A percentile compares a stretch with the other conserved stretches of the same genome.
phyloP scores from a whole-genome alignment of 2,329 filamentous ascomycete species.

The Shiraia sp. region DNA sequence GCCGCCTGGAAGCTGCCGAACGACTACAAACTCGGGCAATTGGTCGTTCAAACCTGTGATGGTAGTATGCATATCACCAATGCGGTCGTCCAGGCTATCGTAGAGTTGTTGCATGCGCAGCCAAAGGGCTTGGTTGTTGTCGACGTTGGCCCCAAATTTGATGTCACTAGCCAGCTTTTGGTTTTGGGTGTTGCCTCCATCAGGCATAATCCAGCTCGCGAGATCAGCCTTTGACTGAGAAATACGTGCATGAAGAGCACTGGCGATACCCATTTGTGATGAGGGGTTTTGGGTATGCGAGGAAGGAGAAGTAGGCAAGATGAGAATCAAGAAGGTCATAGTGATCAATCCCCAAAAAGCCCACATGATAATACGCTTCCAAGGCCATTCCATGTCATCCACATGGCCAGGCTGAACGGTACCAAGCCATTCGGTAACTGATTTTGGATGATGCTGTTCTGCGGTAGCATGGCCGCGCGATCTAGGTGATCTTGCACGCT shows the following conservation, averaged over 20 bases:
- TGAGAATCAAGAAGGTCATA: constrained; percentile 3
- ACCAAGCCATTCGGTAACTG: constrained; percentile 24
- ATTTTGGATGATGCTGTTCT: constrained; percentile 10
- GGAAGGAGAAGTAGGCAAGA: constrained; percentile 3
- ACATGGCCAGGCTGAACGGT: constrained; percentile 13
- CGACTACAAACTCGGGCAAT: constrained; percentile 62
- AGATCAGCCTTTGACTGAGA: constrained; percentile 16
- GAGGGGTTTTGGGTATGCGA: constrained; percentile 5
- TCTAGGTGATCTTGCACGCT: constrained; percentile 15
- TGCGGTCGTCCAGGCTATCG: constrained; percentile 9
- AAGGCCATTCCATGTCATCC: constrained; percentile 20
- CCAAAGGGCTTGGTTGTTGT: constrained; percentile 21
- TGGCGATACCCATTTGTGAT: constrained; percentile 10
- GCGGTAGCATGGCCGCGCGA: constrained; percentile 7
- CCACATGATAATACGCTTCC: constrained; percentile 11
- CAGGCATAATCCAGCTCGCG: constrained; percentile 19
- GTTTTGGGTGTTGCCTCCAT: constrained; percentile 1
- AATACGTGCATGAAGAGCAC: constrained; percentile 19
- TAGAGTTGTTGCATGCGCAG: constrained; percentile 19
- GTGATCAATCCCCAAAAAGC: constrained; percentile 14
- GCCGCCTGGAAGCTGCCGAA: constrained; percentile 58
- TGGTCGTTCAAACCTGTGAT: constrained; percentile 22
- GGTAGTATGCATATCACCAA: constrained; percentile 17
- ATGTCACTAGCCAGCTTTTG: constrained; percentile 2
- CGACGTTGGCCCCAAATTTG: constrained; percentile 4